A percentile compares a stretch with the other conserved stretches of the same genome.
Conservation (phyloP, 345 rosid genomes). For the Citrus inodora region DNA sequence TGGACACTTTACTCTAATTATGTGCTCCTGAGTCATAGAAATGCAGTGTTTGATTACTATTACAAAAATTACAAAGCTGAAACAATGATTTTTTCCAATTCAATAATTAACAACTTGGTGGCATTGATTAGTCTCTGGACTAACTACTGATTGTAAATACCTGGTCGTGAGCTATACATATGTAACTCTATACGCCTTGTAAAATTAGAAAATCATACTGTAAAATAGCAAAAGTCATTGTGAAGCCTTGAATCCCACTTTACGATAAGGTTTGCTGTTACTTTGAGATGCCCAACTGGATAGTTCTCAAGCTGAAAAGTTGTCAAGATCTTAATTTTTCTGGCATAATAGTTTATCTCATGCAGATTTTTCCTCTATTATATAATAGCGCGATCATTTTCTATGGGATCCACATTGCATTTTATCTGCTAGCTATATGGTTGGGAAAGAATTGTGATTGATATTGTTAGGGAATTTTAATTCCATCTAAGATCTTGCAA, state of each 20-base stretch:
- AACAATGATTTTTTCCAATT: not conserved
- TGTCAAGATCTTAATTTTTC: not conserved
- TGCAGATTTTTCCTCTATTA: not conserved
- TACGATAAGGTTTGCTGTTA: not conserved
- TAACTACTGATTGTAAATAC: not conserved
- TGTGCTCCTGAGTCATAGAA: not conserved
- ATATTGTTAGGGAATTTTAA: no score
- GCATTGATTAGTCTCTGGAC: not conserved
- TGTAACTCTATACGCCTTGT: not conserved
- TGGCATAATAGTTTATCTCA: not conserved
- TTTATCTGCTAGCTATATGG: not conserved
- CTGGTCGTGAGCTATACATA: not conserved
- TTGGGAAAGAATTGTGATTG: not conserved
- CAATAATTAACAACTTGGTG: not conserved
- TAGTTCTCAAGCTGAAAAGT: not conserved
- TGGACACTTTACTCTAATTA: not conserved
- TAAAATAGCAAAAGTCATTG: not conserved
- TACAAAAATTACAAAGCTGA: not conserved
- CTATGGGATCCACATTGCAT: not conserved
- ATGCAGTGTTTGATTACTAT: not conserved
- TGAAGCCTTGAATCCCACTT: not conserved
- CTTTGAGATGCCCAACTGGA: not conserved
- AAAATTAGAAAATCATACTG: not conserved
- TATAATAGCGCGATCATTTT: not conserved
- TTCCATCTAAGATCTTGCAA: no score